phyloP scores from a whole-genome alignment of 495 filamentous ascomycete species.

The Baudoinia panamericana region DNA sequence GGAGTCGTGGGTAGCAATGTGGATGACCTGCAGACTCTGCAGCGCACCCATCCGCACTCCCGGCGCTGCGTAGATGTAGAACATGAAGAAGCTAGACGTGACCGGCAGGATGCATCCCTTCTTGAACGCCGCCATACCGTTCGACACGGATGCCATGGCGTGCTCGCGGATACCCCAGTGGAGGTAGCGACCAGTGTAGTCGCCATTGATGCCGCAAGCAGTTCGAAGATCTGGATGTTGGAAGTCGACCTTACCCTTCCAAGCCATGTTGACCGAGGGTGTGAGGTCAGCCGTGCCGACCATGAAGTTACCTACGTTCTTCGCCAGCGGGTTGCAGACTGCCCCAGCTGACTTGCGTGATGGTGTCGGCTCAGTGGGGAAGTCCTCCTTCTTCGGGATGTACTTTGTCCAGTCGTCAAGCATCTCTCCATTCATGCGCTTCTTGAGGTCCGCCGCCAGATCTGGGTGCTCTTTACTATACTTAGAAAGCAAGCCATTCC shows the following conservation, averaged over 20 bases:
- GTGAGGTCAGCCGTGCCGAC: constrained; percentile 48
- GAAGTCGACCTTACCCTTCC: constrained; percentile 42
- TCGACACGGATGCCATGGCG: constrained; percentile 82
- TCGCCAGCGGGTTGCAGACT: constrained; percentile 39
- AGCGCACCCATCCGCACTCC: constrained; percentile 49
- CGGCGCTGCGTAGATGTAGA: constrained; percentile 45
- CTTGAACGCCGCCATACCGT: constrained; percentile 82
- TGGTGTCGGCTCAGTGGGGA: constrained; percentile 37
- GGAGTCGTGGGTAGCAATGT: constrained; percentile 48
- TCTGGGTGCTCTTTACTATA: constrained; percentile 37
- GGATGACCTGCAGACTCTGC: constrained; percentile 42
- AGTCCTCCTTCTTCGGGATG: constrained; percentile 30
- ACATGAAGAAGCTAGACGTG: constrained; percentile 35
- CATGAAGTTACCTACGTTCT: constrained; percentile 39
- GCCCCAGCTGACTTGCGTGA: constrained; percentile 38
- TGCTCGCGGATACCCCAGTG: constrained; percentile 34
- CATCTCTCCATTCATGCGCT: constrained; percentile 35
- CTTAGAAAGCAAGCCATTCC: constrained; percentile 24
- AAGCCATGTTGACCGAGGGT: constrained; percentile 45
- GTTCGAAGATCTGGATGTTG: constrained; percentile 27
- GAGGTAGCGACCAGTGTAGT: constrained; percentile 81
- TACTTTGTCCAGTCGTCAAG: constrained; percentile 33
- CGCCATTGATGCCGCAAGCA: constrained; percentile 35
- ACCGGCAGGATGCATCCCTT: constrained; percentile 66
- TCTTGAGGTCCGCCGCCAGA: constrained; percentile 36